These are phyloP conservation scores for Phytophthora pinifolia DNA, from an alignment of 352 stramenopile genomes.

Conservation along the genomic window DNA sequence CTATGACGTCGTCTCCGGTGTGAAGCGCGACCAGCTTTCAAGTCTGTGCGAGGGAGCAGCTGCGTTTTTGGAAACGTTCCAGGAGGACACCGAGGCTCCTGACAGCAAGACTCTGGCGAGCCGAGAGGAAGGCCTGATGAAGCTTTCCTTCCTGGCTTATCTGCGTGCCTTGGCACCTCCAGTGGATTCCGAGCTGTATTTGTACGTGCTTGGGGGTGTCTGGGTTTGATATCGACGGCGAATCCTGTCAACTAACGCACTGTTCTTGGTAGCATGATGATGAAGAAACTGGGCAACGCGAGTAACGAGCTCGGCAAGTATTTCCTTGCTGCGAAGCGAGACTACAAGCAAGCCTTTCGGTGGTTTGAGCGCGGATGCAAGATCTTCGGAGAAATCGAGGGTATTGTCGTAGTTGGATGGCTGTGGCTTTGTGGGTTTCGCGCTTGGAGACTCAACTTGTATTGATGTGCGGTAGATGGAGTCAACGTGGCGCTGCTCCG, in stretches of 20 bases:
- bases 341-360: constrained; percentile 58
- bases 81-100: constrained; percentile 1
- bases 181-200: constrained; percentile 79
- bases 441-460: constrained; percentile 6
- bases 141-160: constrained; percentile 69
- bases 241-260: constrained; percentile 16
- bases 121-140: constrained; percentile 36
- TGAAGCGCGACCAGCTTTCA: constrained; percentile 32
- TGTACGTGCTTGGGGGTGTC: constrained; percentile 46
- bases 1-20: constrained; percentile 53
- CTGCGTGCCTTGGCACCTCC: constrained; percentile 57
- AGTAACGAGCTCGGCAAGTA: constrained; percentile 85
- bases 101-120: constrained; percentile 10
- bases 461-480: constrained; percentile 41
- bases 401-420: constrained; percentile 19
- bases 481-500: constrained; percentile 81
- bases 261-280: constrained; percentile 52
- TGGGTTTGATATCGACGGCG: not conserved
- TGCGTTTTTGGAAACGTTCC: constrained; percentile 17
- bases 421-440: not conserved
- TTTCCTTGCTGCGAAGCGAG: constrained; percentile 40
- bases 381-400: constrained; percentile 84
- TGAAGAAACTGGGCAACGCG: constrained; percentile 88
- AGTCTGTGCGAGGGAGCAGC: constrained; percentile 8
- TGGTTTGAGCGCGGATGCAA: constrained; percentile 84